Conservation (phyloP, 208 protist genomes). For the Acanthamoeba divionensis region DNA sequence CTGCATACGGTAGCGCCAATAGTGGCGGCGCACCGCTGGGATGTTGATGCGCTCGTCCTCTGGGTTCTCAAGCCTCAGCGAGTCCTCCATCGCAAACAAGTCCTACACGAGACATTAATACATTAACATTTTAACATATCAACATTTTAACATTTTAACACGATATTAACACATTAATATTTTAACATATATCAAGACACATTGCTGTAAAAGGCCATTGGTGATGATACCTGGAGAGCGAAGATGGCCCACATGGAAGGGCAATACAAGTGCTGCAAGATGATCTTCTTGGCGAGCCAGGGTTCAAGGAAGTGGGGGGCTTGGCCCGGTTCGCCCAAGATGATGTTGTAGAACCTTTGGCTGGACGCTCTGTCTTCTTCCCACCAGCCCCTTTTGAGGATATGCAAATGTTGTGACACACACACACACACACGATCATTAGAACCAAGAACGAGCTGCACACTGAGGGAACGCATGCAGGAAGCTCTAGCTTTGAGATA, state of each 20-base stretch:
- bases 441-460: background rate
- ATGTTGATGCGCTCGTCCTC: slow-evolving; percentile 71
- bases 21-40: slow-evolving; percentile 67
- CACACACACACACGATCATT: too few species aligned
- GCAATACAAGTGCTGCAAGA: slow-evolving; percentile 66
- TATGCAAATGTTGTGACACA: too few species aligned
- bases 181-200: background rate
- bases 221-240: slow-evolving; percentile 54
- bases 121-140: too few species aligned
- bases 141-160: too few species aligned
- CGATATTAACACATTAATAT: too few species aligned
- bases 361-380: slow-evolving; percentile 62
- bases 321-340: slow-evolving; percentile 59
- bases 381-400: slow-evolving; percentile 63
- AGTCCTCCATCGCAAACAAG: slow-evolving; percentile 2
- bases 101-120: background rate
- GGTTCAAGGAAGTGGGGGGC: slow-evolving; percentile 67
- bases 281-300: slow-evolving; percentile 55
- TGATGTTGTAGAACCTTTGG: slow-evolving; percentile 64
- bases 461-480: background rate
- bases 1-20: slow-evolving; percentile 70
- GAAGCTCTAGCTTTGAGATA: background rate
- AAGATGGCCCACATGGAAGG: slow-evolving; percentile 67
- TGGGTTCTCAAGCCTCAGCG: slow-evolving; percentile 59
- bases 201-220: background rate